Conservation (phyloP, 371 early-diverging fungal genomes). For the Apophysomyces sp. region DNA sequence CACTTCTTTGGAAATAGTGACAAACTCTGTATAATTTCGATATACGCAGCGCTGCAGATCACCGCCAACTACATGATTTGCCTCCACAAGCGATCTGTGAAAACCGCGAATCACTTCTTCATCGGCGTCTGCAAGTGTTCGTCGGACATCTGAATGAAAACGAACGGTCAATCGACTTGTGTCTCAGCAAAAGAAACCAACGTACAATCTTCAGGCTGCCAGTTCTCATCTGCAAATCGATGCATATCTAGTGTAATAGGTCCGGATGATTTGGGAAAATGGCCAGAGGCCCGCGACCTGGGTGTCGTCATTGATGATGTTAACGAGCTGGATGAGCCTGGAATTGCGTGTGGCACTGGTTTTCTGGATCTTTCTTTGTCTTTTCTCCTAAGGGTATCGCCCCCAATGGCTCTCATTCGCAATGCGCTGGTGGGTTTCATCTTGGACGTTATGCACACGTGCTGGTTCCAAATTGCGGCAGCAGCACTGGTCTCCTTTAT, state of each 20-base stretch:
- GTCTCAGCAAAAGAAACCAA: neutral
- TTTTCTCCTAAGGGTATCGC: slow-evolving; percentile 12
- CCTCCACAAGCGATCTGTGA: slow-evolving; percentile 61
- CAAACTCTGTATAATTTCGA: slow-evolving; percentile 93
- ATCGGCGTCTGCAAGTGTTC: slow-evolving; percentile 52
- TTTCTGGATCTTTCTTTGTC: slow-evolving; percentile 1
- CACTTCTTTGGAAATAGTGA: slow-evolving; percentile 93
- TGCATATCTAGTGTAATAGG: slow-evolving; percentile 47
- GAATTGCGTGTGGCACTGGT: neutral
- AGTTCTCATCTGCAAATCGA: slow-evolving; percentile 44
- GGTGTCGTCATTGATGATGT: slow-evolving; percentile 6
- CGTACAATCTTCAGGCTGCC: slow-evolving; percentile 48
- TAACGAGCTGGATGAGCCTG: neutral
- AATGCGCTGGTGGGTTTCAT: slow-evolving; percentile 13
- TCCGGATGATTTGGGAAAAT: slow-evolving; percentile 19
- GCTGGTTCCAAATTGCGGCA: neutral
- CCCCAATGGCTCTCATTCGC: slow-evolving; percentile 9
- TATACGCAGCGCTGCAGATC: slow-evolving; percentile 90
- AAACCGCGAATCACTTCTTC: slow-evolving; percentile 67
- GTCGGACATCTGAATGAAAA: slow-evolving; percentile 43
- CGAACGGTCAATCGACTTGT: neutral
- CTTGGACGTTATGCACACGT: neutral
- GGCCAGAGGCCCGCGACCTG: slow-evolving; percentile 6
- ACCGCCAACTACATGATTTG: slow-evolving; percentile 77
- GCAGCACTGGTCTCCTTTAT: neutral